phyloP scores from a whole-genome alignment of 306 rosid species.

The barrel medic (Medicago truncatula) region DNA sequence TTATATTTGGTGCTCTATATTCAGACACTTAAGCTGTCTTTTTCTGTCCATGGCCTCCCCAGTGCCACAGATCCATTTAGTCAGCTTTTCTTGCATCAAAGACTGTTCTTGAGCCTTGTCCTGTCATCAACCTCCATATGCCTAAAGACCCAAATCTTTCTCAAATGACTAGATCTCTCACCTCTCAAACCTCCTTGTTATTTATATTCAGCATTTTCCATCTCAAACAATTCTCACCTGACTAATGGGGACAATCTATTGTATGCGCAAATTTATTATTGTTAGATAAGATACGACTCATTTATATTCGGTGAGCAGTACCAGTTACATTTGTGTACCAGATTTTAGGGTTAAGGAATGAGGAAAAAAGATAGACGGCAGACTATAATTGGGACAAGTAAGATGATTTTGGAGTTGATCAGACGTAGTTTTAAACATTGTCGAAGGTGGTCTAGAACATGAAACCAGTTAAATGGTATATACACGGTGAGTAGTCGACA shows the following conservation, averaged over 20 bases:
- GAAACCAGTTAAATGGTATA: not conserved
- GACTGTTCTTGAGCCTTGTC: not conserved
- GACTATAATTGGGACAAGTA: not conserved
- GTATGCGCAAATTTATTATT: conserved; percentile 26
- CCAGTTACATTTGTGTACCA: conserved; percentile 13
- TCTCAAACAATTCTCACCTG: no score
- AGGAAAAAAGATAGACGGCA: not conserved
- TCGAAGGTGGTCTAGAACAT: not conserved
- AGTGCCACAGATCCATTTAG: not conserved
- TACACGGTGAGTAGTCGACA: not conserved
- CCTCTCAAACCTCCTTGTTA: not conserved
- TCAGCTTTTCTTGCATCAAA: not conserved
- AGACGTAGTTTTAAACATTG: not conserved
- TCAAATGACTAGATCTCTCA: conserved; percentile 2
- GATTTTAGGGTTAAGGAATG: conserved; percentile 22
- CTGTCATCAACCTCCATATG: not conserved
- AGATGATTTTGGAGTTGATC: not conserved
- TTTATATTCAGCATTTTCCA: not conserved
- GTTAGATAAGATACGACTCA: conserved; percentile 25
- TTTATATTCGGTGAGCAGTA: not conserved
- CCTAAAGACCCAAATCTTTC: conserved; percentile 12
- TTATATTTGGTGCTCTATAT: not conserved
- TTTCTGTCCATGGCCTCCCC: conserved; percentile 14
- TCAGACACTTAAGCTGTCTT: not conserved
- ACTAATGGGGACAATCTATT: conserved; percentile 6